Conservation (phyloP, 208 protist species). For the Crithidia bombi region DNA sequence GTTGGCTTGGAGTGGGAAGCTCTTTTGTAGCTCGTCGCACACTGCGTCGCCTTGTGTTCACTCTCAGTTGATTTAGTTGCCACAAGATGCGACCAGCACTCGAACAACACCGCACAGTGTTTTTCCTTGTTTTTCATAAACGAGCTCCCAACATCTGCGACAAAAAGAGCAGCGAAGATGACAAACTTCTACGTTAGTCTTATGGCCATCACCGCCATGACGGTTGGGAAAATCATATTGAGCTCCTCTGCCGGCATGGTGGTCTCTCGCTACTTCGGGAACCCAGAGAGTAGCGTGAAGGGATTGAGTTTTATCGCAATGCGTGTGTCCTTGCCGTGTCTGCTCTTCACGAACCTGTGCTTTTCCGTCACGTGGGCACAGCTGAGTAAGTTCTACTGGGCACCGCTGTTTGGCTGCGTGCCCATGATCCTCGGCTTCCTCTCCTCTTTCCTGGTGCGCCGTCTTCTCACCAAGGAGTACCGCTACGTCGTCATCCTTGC, state of each 20-base stretch:
- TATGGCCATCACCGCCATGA: conserved; percentile 51
- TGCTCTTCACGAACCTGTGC: conserved; percentile 72
- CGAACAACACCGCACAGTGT: no score
- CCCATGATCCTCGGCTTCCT: conserved; percentile 42
- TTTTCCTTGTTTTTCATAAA: neutral
- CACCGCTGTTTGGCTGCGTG: conserved; percentile 47
- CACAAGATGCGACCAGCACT: no score
- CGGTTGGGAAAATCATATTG: conserved; percentile 68
- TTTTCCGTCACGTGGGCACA: conserved; percentile 57
- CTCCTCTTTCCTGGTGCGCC: conserved; percentile 29
- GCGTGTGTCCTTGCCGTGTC: conserved; percentile 61
- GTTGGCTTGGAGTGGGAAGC: no score
- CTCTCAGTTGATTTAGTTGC: no score
- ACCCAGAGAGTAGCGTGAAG: conserved; percentile 37
- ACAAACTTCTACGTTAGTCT: conserved; percentile 44
- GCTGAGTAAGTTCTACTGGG: conserved; percentile 64
- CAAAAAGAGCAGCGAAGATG: no score
- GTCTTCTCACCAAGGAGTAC: conserved; percentile 46
- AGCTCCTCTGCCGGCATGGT: conserved; percentile 49
- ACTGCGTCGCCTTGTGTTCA: no score
- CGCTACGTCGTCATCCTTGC: conserved; percentile 55
- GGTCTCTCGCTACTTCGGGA: conserved; percentile 45
- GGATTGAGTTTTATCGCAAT: conserved; percentile 67
- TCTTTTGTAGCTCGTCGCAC: no score
- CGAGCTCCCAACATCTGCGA: no score